Conservation (phyloP, 1,139 yeast species). For the Yamadazyma spencermartinsiae region DNA sequence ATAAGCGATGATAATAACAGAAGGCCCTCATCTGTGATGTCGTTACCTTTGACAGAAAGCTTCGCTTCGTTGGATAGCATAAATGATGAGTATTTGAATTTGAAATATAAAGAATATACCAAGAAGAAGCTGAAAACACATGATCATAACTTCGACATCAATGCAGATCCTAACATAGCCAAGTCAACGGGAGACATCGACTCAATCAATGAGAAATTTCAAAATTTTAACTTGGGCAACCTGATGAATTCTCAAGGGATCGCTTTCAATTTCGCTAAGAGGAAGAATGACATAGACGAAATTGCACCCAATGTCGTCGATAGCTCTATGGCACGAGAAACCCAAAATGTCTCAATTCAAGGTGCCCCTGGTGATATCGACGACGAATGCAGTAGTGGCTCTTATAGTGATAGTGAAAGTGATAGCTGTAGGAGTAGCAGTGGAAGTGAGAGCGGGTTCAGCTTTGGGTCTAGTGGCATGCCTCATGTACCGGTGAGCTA, state of each 20-base stretch:
- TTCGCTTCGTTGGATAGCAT: conserved; percentile 77
- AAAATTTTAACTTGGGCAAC: conserved; percentile 35
- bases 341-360: not conserved
- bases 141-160: conserved; percentile 4
- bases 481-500: not conserved
- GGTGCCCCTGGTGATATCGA: not conserved
- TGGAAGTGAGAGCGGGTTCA: not conserved
- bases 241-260: conserved; percentile 34
- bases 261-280: conserved; percentile 12
- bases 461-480: not conserved
- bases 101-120: conserved; percentile 36
- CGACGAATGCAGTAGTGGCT: conserved; percentile 1
- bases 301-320: conserved; percentile 22
- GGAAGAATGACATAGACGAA: conserved; percentile 14
- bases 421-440: not conserved
- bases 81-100: conserved; percentile 54
- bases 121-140: conserved; percentile 11
- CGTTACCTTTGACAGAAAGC: conserved; percentile 68
- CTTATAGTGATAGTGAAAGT: conserved; percentile 2
- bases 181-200: conserved; percentile 10
- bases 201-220: conserved; percentile 34
- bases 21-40: conserved; percentile 39
- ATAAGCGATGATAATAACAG: conserved; percentile 19
- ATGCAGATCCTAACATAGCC: conserved; percentile 15
- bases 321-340: not conserved